Conservation (phyloP, 2,329 filamentous ascomycete genomes). For the Pseudogymnoascus sp. region DNA sequence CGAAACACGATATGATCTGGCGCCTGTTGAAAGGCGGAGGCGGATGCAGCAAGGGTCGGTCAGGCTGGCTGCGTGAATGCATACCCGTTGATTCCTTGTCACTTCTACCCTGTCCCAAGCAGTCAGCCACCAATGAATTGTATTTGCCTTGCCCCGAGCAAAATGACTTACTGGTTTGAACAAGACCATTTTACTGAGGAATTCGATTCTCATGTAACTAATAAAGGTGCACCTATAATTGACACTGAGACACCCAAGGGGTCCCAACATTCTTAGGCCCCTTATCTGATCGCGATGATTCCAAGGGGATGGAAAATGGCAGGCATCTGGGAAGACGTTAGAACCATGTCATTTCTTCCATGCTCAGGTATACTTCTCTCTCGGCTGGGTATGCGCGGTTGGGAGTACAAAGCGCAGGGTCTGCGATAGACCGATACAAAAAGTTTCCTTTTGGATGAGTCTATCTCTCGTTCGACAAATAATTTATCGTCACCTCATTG, state of each 20-base stretch:
- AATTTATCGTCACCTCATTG: background rate
- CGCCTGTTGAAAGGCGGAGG: conserved; percentile 9
- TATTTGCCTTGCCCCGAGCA: background rate
- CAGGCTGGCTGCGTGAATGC: background rate
- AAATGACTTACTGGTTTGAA: background rate
- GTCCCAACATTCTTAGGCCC: background rate
- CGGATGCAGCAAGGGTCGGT: background rate
- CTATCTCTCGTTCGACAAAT: background rate
- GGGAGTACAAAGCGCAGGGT: conserved; percentile 1
- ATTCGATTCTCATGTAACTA: background rate
- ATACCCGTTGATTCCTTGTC: background rate
- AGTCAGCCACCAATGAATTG: background rate
- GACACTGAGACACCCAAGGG: background rate
- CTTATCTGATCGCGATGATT: background rate
- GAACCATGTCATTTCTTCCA: background rate
- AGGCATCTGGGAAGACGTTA: background rate
- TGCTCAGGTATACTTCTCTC: background rate
- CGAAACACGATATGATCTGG: conserved; percentile 7
- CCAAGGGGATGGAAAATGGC: background rate
- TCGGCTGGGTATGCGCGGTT: background rate
- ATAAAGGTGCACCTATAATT: background rate
- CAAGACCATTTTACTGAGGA: background rate
- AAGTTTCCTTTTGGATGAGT: background rate
- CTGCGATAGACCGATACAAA: background rate
- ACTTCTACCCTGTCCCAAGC: background rate